Conservation (phyloP, 106 monocot species). For the Agapanthus africanus region DNA sequence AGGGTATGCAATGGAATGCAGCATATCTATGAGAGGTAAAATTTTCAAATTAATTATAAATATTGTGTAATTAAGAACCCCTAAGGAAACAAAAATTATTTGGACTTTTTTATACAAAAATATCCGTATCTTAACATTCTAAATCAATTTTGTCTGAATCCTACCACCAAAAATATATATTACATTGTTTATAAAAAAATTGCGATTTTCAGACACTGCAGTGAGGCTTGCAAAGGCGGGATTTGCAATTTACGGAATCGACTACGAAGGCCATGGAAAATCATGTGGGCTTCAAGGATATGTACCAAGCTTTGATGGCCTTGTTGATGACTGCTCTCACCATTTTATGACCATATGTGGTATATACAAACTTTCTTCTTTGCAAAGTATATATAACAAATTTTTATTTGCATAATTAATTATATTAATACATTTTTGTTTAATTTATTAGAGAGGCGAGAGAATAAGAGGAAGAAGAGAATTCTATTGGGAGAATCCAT, state of each 20-base stretch:
- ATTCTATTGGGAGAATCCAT: slow-evolving; percentile 43
- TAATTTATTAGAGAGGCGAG: slow-evolving; percentile 25
- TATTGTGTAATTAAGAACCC: not conserved
- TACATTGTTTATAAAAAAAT: not conserved
- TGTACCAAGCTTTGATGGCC: slow-evolving; percentile 16
- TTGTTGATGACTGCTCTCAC: slow-evolving; percentile 37
- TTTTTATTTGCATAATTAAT: too few species aligned
- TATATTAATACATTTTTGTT: not conserved
- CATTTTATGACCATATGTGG: slow-evolving; percentile 40
- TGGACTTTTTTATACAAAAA: not conserved
- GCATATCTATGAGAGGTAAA: slow-evolving; percentile 56
- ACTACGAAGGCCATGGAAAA: slow-evolving; percentile 59
- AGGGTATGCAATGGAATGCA: slow-evolving; percentile 70
- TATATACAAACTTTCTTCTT: too few species aligned
- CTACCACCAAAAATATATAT: not conserved
- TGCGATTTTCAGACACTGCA: slow-evolving; percentile 29
- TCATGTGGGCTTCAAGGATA: slow-evolving; percentile 51
- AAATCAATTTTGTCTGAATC: not conserved
- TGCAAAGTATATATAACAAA: too few species aligned
- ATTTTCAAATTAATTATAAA: not conserved
- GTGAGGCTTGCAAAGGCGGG: slow-evolving; percentile 30
- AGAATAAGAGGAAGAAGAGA: slow-evolving; percentile 37
- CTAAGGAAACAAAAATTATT: not conserved
- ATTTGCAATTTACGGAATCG: slow-evolving; percentile 44
- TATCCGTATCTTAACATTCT: not conserved